Conservation (phyloP, 768 basidiomycete species). For the Symmetrospora coprosmae region DNA sequence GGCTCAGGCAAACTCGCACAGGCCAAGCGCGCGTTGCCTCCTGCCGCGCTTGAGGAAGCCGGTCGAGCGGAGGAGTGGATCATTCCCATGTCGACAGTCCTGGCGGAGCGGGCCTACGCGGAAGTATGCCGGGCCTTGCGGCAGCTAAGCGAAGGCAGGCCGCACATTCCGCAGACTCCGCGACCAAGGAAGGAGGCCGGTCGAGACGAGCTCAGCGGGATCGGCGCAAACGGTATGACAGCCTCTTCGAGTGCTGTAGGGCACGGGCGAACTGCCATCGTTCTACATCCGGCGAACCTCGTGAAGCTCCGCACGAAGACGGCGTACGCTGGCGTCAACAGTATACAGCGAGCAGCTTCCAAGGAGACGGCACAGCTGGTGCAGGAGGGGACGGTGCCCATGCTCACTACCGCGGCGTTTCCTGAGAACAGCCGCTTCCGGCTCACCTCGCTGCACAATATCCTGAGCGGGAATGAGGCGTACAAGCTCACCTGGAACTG, state of each 20-base stretch:
- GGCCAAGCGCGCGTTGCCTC: background rate
- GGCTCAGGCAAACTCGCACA: background rate
- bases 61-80: background rate
- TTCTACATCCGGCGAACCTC: slow-evolving; percentile 2
- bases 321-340: background rate
- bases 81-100: background rate
- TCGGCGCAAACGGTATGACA: background rate
- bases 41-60: background rate
- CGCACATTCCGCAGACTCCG: too few relatives aligned
- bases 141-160: too few relatives aligned
- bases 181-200: too few relatives aligned
- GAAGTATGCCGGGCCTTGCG: too few relatives aligned
- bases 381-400: background rate
- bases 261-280: background rate
- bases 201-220: too few relatives aligned
- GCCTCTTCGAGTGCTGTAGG: background rate
- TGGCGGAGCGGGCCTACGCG: background rate
- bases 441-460: background rate
- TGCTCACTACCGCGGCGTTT: background rate
- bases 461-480: slow-evolving; percentile 1
- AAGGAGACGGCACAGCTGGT: background rate
- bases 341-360: background rate
- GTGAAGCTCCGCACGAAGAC: background rate
- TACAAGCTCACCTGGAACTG: background rate
- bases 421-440: background rate